Conservation (phyloP, 768 basidiomycete species). For the Neoboletus subvelutipes region DNA sequence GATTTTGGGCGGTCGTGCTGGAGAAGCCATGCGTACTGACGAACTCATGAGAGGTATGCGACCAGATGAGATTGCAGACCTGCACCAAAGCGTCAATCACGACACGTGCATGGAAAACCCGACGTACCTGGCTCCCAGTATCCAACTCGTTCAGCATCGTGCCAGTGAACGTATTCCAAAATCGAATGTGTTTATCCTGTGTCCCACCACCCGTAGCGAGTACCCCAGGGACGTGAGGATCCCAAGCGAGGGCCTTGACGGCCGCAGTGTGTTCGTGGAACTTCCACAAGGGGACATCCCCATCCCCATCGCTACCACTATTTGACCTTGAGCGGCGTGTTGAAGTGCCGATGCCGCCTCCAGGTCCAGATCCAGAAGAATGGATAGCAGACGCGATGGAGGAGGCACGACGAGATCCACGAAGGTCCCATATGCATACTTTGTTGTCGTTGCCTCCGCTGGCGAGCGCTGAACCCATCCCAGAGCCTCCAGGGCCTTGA, state of each 20-base stretch:
- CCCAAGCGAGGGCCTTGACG: constrained; percentile 98
- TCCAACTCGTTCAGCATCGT: constrained; percentile 84
- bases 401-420: constrained; percentile 51
- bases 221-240: constrained; percentile 88
- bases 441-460: constrained; percentile 99
- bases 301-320: constrained; percentile 31
- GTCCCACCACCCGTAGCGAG: constrained; percentile 96
- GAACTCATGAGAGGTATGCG: constrained; percentile 90
- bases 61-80: constrained; percentile 99
- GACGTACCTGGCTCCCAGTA: constrained; percentile 87
- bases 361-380: constrained; percentile 31
- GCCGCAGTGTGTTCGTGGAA: constrained; percentile 97
- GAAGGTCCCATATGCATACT: constrained; percentile 94
- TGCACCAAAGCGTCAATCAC: constrained; percentile 32
- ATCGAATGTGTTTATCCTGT: constrained; percentile 97
- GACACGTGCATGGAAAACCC: background rate
- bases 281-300: constrained; percentile 79
- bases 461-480: constrained; percentile 62
- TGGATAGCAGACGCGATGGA: constrained; percentile 26
- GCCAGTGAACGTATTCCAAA: constrained; percentile 93
- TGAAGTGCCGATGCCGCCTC: constrained; percentile 25
- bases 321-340: constrained; percentile 25
- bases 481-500: constrained; percentile 31
- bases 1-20: constrained; percentile 90
- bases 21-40: constrained; percentile 98